phyloP scores from a whole-genome alignment of 768 basidiomycete species.

The Lentinula edodes region DNA sequence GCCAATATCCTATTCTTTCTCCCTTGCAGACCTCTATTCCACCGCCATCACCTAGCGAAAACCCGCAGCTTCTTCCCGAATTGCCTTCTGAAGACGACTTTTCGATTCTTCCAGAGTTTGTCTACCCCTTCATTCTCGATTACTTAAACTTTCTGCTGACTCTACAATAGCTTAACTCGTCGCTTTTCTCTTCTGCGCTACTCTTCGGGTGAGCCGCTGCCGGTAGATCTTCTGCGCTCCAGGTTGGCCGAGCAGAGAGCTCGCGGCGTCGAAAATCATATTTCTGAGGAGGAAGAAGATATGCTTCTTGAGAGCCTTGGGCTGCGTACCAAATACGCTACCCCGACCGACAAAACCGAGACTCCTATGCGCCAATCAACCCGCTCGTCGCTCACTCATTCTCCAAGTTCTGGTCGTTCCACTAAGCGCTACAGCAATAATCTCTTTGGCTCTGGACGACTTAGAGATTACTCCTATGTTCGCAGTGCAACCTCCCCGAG shows the following conservation, averaged over 20 bases:
- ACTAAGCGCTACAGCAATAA: slow-evolving; percentile 82
- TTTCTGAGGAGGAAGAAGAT: slow-evolving; percentile 80
- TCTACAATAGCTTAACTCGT: slow-evolving; percentile 60
- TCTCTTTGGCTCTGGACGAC: slow-evolving; percentile 75
- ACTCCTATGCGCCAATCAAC: slow-evolving; percentile 27
- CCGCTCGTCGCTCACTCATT: slow-evolving; percentile 32
- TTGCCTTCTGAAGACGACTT: slow-evolving; percentile 72
- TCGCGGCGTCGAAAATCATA: slow-evolving; percentile 58
- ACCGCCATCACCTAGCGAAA: slow-evolving; percentile 20
- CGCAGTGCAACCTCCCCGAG: slow-evolving; percentile 46
- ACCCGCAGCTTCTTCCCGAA: slow-evolving; percentile 38
- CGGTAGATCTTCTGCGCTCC: slow-evolving; percentile 56
- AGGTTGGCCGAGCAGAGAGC: slow-evolving; percentile 75
- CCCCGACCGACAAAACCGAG: slow-evolving; percentile 21
- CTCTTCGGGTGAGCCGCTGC: slow-evolving; percentile 58
- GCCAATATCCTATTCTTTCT: slow-evolving; percentile 28
- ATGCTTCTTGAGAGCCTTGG: slow-evolving; percentile 77
- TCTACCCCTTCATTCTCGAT: slow-evolving; percentile 9
- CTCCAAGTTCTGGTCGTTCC: slow-evolving; percentile 41
- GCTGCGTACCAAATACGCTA: slow-evolving; percentile 30
- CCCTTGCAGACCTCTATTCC: slow-evolving; percentile 14
- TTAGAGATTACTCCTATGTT: slow-evolving; percentile 70
- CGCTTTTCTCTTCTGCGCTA: slow-evolving; percentile 78
- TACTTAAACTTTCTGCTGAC: slow-evolving; percentile 12
- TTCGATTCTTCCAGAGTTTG: slow-evolving; percentile 76